Percentiles rank a stretch among this genome's conserved stretches.
Evolutionary conservation across 139 green algal species (phyloP).

Genomic region (Eudorina sp.): DNA sequence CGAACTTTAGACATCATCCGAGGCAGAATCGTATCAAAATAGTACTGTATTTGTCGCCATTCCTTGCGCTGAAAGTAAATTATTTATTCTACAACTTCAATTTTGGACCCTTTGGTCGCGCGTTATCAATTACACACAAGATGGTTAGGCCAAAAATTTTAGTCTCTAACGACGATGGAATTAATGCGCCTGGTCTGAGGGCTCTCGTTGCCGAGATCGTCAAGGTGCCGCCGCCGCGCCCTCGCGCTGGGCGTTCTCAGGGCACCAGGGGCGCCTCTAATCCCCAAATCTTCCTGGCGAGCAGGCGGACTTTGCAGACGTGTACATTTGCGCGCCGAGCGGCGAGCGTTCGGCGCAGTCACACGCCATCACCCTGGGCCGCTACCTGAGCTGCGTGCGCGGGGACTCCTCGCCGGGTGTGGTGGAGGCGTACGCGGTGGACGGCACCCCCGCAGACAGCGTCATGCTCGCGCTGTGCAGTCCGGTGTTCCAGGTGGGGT

Average conservation of each 20-base stretch:
- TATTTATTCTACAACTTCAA: too few species aligned
- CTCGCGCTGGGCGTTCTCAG: too few species aligned
- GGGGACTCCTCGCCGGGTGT: neutral
- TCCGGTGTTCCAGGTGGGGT: constrained; percentile 40
- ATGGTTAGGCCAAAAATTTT: constrained; percentile 61
- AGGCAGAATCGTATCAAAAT: too few species aligned
- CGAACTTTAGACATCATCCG: too few species aligned
- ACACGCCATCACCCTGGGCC: constrained; percentile 77
- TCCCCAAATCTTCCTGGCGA: neutral
- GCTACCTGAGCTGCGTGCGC: constrained; percentile 51
- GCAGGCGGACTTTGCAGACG: constrained; percentile 33
- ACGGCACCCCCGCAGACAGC: constrained; percentile 68
- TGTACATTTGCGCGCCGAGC: constrained; percentile 70
- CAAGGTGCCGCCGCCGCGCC: constrained; percentile 5
- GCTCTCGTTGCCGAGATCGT: constrained; percentile 66
- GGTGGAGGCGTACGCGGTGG: constrained; percentile 53
- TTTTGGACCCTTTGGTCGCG: too few species aligned
- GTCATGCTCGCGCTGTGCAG: constrained; percentile 61
- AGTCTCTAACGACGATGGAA: constrained; percentile 83
- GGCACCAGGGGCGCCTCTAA: too few species aligned
- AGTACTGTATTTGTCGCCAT: too few species aligned
- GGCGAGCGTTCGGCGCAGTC: constrained; percentile 74
- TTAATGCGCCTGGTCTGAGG: constrained; percentile 74
- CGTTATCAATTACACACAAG: too few species aligned
- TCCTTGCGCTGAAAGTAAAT: too few species aligned